phyloP scores from a whole-genome alignment of 768 basidiomycete species.

The Xerocomus spinulosus region DNA sequence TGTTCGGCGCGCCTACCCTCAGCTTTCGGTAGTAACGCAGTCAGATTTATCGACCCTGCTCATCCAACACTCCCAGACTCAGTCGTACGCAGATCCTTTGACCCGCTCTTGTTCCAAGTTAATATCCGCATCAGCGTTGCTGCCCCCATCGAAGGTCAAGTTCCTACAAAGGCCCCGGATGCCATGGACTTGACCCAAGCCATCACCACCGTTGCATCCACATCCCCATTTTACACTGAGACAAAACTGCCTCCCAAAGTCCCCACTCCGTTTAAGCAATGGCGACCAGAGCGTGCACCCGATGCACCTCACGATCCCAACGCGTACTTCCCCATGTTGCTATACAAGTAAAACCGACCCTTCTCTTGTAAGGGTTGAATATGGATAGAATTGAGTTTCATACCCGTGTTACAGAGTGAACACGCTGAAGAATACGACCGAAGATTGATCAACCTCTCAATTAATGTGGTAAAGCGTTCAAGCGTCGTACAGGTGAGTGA shows the following conservation, averaged over 20 bases:
- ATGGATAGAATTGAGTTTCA: constrained; percentile 26
- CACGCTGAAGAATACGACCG: constrained; percentile 5
- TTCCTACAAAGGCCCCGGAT: constrained; percentile 42
- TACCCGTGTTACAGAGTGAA: constrained; percentile 23
- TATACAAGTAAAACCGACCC: constrained; percentile 44
- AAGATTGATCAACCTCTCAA: no score
- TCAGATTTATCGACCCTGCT: constrained; percentile 73
- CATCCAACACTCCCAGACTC: constrained; percentile 67
- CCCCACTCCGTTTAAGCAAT: constrained; percentile 64
- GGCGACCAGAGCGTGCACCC: constrained; percentile 66
- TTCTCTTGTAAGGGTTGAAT: neutral
- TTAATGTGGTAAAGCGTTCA: neutral
- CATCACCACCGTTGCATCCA: constrained; percentile 58
- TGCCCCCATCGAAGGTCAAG: constrained; percentile 44
- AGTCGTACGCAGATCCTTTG: constrained; percentile 48
- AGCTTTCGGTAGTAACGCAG: constrained; percentile 85
- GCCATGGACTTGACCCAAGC: constrained; percentile 65
- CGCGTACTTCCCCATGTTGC: constrained; percentile 79
- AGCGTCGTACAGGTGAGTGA: neutral
- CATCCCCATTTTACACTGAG: constrained; percentile 54
- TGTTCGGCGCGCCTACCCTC: constrained; percentile 89
- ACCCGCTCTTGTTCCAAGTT: constrained; percentile 1
- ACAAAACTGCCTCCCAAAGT: constrained; percentile 68
- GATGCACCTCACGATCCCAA: constrained; percentile 81
- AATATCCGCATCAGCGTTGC: constrained; percentile 41